Base-by-base conservation (phyloP, 192 early-diverging fungal genomes). In the Linnemannia elongata region DNA sequence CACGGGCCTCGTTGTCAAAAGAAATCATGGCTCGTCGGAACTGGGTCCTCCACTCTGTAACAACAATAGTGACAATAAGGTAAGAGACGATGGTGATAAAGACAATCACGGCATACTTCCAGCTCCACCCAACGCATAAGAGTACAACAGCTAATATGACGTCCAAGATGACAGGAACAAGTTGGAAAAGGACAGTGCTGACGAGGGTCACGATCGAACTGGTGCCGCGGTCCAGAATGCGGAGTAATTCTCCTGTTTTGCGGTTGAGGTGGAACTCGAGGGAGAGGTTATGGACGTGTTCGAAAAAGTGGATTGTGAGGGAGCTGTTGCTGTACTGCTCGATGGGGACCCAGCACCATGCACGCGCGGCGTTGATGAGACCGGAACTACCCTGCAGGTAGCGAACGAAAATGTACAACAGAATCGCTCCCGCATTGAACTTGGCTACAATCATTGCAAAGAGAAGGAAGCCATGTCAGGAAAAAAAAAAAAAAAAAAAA, bases 161-260 rank as follows among this genome's bases (percentile, higher is more conserved):
- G 86, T 99, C 97, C 38, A 95, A 93, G 63, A 98, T 88, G 1
- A 95, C 94, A 5, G 98, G 98, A 8, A 98, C 83, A 39, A 99
- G 94, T 80, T 99, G 97, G 91, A 99, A 98, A 17, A 97, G 76
- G 33, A 99, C 89, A 36, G 95, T 95, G 30, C 91, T 93, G 36
- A 99, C 80, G 9, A 99, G 89, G 15, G 93, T 94, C 0, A 95
- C 93, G 8, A 97, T 93, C 15, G 92, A 92, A 69, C 89, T 89
- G 1, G 94, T 96, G 41, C 96, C 96, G 5, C 96, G 92, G 77
- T 97, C 95, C 93, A 97, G 92, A 30, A 99, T 97, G 6, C 98
- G 94, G 35, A 99, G 93, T 15, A 99, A 93, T 85, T 99, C 97
- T 63, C 97, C 97, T 0, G 98, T 99, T 81, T 99, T 99, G 74